phyloP scores from a whole-genome alignment of 352 stramenopile species.

The Globisporangium emineosum region DNA sequence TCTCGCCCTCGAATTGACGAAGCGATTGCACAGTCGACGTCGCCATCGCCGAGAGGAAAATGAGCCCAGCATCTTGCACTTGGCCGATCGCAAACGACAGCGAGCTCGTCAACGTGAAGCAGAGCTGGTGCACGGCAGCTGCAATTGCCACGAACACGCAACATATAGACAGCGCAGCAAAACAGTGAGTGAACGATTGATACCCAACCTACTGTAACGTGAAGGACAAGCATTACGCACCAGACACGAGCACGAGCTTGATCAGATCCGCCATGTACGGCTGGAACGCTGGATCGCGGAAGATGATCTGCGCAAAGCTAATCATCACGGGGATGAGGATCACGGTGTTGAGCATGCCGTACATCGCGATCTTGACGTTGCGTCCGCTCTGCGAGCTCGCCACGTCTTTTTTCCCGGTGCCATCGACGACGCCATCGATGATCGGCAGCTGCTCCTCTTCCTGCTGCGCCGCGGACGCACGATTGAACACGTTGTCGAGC shows the following conservation, averaged over 20 bases:
- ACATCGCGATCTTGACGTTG: constrained; percentile 68
- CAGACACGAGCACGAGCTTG: constrained; percentile 92
- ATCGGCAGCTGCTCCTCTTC: constrained; percentile 15
- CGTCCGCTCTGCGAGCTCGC: constrained; percentile 19
- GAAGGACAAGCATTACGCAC: constrained; percentile 4
- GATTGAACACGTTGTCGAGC: constrained; percentile 7
- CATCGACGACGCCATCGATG: background rate
- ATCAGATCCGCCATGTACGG: constrained; percentile 90
- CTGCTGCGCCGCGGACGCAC: constrained; percentile 5
- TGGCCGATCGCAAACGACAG: constrained; percentile 97
- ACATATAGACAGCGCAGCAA: background rate
- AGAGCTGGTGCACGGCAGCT: constrained; percentile 78
- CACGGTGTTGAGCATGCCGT: constrained; percentile 92
- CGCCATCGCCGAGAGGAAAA: constrained; percentile 97
- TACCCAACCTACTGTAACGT: background rate
- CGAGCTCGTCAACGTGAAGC: constrained; percentile 86
- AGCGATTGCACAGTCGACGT: constrained; percentile 83
- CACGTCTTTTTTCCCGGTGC: background rate
- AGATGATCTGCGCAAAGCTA: constrained; percentile 96
- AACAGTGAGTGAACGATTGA: background rate
- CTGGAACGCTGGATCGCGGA: constrained; percentile 89
- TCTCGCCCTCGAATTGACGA: constrained; percentile 52
- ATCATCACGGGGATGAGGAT: constrained; percentile 91
- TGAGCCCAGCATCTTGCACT: constrained; percentile 98
- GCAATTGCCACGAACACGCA: background rate